Conservation (phyloP, 768 basidiomycete genomes). For the Tricholoma flavovirens region DNA sequence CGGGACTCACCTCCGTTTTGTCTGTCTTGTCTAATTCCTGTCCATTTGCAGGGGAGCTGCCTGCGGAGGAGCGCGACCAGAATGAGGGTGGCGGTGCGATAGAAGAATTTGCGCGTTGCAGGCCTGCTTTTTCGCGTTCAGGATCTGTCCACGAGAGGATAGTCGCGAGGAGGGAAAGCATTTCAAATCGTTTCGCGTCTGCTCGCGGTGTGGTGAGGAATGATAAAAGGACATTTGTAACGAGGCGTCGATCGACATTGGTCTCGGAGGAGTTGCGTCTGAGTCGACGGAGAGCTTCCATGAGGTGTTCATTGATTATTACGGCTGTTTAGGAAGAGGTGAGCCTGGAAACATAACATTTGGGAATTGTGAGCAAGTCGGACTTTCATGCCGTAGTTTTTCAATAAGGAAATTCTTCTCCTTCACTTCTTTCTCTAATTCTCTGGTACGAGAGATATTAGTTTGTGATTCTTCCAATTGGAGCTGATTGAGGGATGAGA, state of each 20-base stretch:
- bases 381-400: conserved; percentile 93
- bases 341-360: conserved; percentile 2
- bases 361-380: conserved; percentile 11
- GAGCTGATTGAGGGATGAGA: conserved; percentile 37
- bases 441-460: conserved; percentile 59
- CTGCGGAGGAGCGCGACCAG: conserved; percentile 36
- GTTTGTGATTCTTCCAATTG: conserved; percentile 69
- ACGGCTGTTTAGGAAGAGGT: conserved; percentile 53
- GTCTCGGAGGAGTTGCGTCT: conserved; percentile 82
- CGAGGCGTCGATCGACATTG: conserved; percentile 89
- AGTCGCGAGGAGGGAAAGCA: conserved; percentile 82
- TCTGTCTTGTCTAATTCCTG: conserved; percentile 72
- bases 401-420: conserved; percentile 95
- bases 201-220: conserved; percentile 88
- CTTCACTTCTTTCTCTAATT: conserved; percentile 85
- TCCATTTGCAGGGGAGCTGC: conserved; percentile 33
- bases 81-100: conserved; percentile 28
- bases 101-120: conserved; percentile 47
- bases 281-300: conserved; percentile 93
- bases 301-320: conserved; percentile 95
- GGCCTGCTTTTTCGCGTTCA: conserved; percentile 88
- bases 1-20: conserved; percentile 65
- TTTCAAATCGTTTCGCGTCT: conserved; percentile 95
- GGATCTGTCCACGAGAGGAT: conserved; percentile 90
- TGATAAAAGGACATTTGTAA: conserved; percentile 88